A percentile compares a stretch with the other conserved stretches of the same genome.
Conservation (phyloP, 805 yeast species). For the Kurtzmaniella cleridarum region DNA sequence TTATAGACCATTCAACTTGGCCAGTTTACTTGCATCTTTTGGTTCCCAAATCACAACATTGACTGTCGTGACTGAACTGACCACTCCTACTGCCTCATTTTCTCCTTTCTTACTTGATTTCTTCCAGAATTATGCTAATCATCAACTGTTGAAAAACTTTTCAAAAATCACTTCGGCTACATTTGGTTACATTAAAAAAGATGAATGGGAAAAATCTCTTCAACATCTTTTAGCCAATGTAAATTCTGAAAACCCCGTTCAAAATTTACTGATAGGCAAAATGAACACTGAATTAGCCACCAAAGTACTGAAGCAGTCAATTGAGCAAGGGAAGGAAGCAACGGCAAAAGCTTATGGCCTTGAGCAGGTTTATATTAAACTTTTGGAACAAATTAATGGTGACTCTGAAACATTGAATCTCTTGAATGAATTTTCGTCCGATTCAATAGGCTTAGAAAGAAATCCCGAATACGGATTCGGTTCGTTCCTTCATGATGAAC, state of each 20-base stretch:
- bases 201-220: slow-evolving; percentile 38
- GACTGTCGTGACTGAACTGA: slow-evolving; percentile 63
- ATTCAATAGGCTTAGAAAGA: slow-evolving; percentile 37
- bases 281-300: slow-evolving; percentile 23
- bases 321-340: slow-evolving; percentile 26
- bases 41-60: slow-evolving; percentile 54
- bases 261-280: slow-evolving; percentile 57
- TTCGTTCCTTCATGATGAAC: slow-evolving; percentile 53
- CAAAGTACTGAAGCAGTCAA: slow-evolving; percentile 19
- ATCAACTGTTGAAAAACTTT: slow-evolving; percentile 42
- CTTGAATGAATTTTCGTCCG: slow-evolving; percentile 52
- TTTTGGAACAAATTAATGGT: slow-evolving; percentile 63
- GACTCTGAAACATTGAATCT: slow-evolving; percentile 42
- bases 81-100: slow-evolving; percentile 35
- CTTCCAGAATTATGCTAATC: slow-evolving; percentile 50
- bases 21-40: slow-evolving; percentile 42
- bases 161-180: slow-evolving; percentile 50
- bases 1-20: slow-evolving; percentile 68
- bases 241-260: slow-evolving; percentile 49
- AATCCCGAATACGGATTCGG: slow-evolving; percentile 91
- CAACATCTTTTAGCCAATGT: slow-evolving; percentile 49
- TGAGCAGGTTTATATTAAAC: slow-evolving; percentile 74
- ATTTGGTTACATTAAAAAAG: slow-evolving; percentile 42
- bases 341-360: slow-evolving; percentile 44
- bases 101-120: slow-evolving; percentile 75